phyloP scores from a whole-genome alignment of 805 yeast genomes.

The Metahyphopichia silvanorum region DNA sequence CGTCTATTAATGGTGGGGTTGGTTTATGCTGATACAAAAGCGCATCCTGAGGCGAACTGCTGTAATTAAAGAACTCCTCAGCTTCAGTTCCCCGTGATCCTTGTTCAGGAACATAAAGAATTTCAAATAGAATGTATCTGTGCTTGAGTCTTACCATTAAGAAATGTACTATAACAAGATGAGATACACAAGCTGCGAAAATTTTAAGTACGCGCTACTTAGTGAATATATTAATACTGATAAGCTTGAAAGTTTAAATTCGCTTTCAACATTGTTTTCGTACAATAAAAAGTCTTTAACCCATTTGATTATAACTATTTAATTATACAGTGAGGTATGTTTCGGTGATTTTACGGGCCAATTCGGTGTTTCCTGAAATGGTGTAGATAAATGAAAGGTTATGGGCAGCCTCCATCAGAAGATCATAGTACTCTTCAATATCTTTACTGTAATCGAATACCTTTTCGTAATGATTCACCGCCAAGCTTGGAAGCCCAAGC shows the following conservation, averaged over 20 bases:
- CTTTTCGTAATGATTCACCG: slow-evolving; percentile 67
- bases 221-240: no score
- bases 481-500: slow-evolving; percentile 72
- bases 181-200: no score
- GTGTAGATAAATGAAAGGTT: slow-evolving; percentile 75
- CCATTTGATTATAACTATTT: slow-evolving; percentile 3
- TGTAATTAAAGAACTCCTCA: slow-evolving; percentile 17
- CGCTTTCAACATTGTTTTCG: no score
- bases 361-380: slow-evolving; percentile 63
- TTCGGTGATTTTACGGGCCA: slow-evolving; percentile 65
- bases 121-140: slow-evolving; percentile 78
- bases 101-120: slow-evolving; percentile 56
- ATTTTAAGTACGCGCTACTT: no score
- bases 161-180: no score
- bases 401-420: slow-evolving; percentile 81
- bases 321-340: slow-evolving; percentile 52
- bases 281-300: no score
- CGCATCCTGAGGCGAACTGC: slow-evolving; percentile 31
- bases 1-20: slow-evolving; percentile 46
- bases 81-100: slow-evolving; percentile 3
- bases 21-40: slow-evolving; percentile 49
- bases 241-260: no score
- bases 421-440: slow-evolving; percentile 45
- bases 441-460: slow-evolving; percentile 48
- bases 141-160: slow-evolving; percentile 85